Percentiles rank a stretch among this genome's conserved stretches.
These are phyloP conservation scores for Chlamydomonas sphaeroides DNA, from an alignment of 139 green algal species.

Conservation along the genomic window DNA sequence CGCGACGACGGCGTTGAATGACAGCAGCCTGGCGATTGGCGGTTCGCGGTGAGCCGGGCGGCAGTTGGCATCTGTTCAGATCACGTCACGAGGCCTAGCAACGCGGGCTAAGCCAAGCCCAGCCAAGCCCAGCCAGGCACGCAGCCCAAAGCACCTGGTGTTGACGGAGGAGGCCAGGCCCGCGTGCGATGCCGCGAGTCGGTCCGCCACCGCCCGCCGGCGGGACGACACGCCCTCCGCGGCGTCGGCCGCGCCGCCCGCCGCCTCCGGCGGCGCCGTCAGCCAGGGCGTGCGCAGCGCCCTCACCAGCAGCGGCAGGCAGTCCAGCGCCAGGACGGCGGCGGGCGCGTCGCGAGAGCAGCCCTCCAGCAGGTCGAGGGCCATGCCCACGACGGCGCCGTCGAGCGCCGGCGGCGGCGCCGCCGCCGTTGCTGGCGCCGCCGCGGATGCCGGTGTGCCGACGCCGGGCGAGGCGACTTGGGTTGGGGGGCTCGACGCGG, in stretches of 20 bases:
- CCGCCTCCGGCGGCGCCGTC: background rate
- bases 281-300: slow-evolving; percentile 10
- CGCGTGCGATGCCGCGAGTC: background rate
- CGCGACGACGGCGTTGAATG: slow-evolving; percentile 17
- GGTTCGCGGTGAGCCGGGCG: background rate
- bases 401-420: background rate
- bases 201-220: background rate
- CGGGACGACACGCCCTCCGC: background rate
- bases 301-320: background rate
- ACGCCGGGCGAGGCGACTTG: background rate
- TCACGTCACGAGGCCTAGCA: no score
- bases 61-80: no score
- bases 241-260: background rate
- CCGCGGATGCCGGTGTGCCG: no score
- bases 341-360: background rate
- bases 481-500: no score
- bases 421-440: no score
- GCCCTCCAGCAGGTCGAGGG: slow-evolving; percentile 3
- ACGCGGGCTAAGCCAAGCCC: no score
- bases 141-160: no score
- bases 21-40: slow-evolving; percentile 6
- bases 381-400: background rate
- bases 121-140: no score
- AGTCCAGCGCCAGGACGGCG: slow-evolving; percentile 19
- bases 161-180: slow-evolving; percentile 9